A percentile compares a stretch with the other conserved stretches of the same genome.
Conservation (phyloP, 2,329 filamentous ascomycete species). For the Cladosporium sp. region DNA sequence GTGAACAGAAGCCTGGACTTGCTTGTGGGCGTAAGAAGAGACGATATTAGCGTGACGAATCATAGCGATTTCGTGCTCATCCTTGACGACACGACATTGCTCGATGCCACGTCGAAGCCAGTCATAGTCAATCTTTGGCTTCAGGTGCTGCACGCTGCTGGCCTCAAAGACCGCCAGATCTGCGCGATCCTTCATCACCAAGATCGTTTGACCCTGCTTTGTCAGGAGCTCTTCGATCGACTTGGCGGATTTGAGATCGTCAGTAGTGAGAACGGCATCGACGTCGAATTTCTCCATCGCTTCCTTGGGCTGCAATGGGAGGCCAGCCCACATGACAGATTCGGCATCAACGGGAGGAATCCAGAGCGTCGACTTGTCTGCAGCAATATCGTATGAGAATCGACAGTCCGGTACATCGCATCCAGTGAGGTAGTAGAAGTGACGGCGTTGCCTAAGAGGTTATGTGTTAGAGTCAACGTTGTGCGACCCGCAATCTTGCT, state of each 20-base stretch:
- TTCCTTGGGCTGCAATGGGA: conserved; percentile 73
- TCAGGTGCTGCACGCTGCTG: conserved; percentile 62
- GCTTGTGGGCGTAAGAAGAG: conserved; percentile 72
- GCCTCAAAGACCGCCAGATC: conserved; percentile 41
- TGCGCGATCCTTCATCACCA: conserved; percentile 75
- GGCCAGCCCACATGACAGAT: conserved; percentile 91
- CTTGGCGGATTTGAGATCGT: conserved; percentile 71
- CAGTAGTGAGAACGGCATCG: conserved; percentile 53
- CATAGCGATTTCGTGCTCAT: conserved; percentile 75
- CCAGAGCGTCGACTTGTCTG: conserved; percentile 75
- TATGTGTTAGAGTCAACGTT: neutral
- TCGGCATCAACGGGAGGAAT: conserved; percentile 87
- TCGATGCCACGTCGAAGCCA: conserved; percentile 66
- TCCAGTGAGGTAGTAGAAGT: conserved; percentile 93
- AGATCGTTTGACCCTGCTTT: conserved; percentile 50
- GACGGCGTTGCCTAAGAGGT: conserved; percentile 46
- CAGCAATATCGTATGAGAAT: conserved; percentile 75
- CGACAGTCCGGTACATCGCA: conserved; percentile 77
- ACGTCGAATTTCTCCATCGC: conserved; percentile 56
- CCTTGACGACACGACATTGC: conserved; percentile 75
- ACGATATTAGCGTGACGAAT: conserved; percentile 79
- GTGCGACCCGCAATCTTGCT: neutral
- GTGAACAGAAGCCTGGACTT: conserved; percentile 61
- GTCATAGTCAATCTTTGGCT: conserved; percentile 59
- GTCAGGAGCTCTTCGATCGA: conserved; percentile 47